Base-by-base conservation (phyloP, 1,284 basidiomycete species). In the Papiliotrema fonsecae region DNA sequence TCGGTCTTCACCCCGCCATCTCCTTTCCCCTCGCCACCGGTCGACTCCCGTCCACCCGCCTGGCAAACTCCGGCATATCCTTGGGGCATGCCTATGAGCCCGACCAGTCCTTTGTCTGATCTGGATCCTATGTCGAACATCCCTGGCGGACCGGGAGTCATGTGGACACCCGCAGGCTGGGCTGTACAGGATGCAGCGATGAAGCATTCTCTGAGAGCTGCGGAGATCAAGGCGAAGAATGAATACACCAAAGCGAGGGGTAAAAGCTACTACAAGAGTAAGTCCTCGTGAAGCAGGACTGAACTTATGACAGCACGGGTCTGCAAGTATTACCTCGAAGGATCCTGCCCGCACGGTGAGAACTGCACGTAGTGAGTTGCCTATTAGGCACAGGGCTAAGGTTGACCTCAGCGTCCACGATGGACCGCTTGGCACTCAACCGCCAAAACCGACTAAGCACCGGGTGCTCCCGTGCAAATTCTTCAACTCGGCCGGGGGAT, bases 401-500 rank as follows among this genome's bases (percentile, higher is more conserved):
- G 6, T 22, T 39, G 18, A 41, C 36, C 7, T n/a, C 25, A 47
- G 38, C 37, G 25, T 26, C 10, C 18, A 31, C 45, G 36, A 14
- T 10, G 37, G 31, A 5, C 36, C 18, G 11, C 21, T 22, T 25
- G 13, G 27, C 26, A 41, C 7, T 6, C n/a, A 4, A 11, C 30
- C 42, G 14, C n/a, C 5, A 11, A 24, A 21, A n/a, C 28, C 11
- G 9, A 10, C 14, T 16, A 42, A 36, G 37, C 36, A 19, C 56
- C 52, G 47, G 18, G 64, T 57, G 1, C 40, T 61, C 0, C 64
- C 64, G 1, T 71, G 65, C 56, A 64, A 70, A 53, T 70, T 69
- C 51, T 73, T 59, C 64, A 74, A 74, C 58, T 68, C 65, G 11
- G 39, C 60, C 2, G 30, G 47, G 14, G 72, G 71, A 1, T 74